phyloP scores from a whole-genome alignment of 345 rosid genomes.

The Brassica rapa region DNA sequence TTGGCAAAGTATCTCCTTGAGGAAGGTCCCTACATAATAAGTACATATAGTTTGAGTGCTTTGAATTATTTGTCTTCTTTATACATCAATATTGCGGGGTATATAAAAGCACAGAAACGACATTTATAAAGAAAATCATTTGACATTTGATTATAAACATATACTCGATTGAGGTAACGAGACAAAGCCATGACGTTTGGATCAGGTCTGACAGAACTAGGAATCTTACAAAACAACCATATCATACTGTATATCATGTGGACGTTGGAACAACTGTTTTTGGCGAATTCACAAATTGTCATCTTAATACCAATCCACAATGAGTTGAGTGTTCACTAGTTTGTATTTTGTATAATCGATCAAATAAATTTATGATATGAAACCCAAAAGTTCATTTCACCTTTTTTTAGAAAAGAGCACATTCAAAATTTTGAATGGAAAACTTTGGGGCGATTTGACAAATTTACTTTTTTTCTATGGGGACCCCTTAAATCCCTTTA shows the following conservation, averaged over 20 bases:
- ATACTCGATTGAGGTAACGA: neutral
- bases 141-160: neutral
- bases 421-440: slow-evolving; percentile 27
- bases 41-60: slow-evolving; percentile 12
- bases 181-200: neutral
- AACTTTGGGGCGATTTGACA: slow-evolving; percentile 30
- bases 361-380: neutral
- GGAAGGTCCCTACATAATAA: slow-evolving; percentile 32
- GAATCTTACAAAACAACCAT: neutral
- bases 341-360: neutral
- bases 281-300: neutral
- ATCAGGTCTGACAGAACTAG: slow-evolving; percentile 3
- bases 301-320: neutral
- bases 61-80: slow-evolving; percentile 32
- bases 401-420: neutral
- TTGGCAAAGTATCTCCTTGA: slow-evolving; percentile 1
- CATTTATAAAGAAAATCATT: neutral
- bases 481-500: slow-evolving; percentile 35
- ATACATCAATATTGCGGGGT: slow-evolving; percentile 14
- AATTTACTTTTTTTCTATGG: slow-evolving; percentile 17
- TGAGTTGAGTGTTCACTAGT: neutral
- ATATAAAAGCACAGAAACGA: neutral
- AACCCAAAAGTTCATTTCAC: neutral
- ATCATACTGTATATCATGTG: neutral
- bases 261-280: neutral